Evolutionary conservation across 2,329 filamentous ascomycete genomes (phyloP), one percentile per base, ranked within the genome.

Genomic region (Neonectria sp.): DNA sequence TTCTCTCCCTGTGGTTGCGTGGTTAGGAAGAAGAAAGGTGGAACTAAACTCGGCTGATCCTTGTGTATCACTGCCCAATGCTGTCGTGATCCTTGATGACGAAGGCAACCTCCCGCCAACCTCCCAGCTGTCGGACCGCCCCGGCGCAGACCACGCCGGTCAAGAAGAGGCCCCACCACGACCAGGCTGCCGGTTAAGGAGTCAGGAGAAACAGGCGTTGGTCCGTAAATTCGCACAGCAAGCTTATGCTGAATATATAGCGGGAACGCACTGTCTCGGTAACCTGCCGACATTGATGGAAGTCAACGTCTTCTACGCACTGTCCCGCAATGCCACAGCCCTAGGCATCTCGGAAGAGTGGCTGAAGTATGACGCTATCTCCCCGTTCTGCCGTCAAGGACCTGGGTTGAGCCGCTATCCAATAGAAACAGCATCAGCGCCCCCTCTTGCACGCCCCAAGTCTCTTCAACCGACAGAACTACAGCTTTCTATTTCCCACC

Each of bases 221-320:
- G 29, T 37, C 31, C 29, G 24, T 15, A 17, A 29, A n/a, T 63
- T 67, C 43, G 64, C 59, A 13, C 11, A 63, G 8, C 59, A 48
- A 51, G 59, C 64, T 4, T 63, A 67, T n/a, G 27, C 53, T 6
- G 53, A 58, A 15, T 67, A 67, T 31, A 13, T 57, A 4, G 43
- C 55, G 17, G 64, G 64, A 21, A 29, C 15, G 21, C 60, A 55
- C 21, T 40, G 24, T 13, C 51, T 65, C 11, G 49, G 25, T 29
- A 61, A 48, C 4, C 29, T 60, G 29, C 52, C 53, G 6, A 53
- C 51, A n/a, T 24, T 64, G 24, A 48, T 64, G 17, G 64, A 56
- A 24, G 45, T 63, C 48, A 67, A 67, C 46, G 43, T 67, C 13
- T 63, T 49, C 27, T 51, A 33, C 46, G 48, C 53, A 3, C 33